Base-by-base conservation (phyloP, 768 basidiomycete species). In the Pleurotus djamor region DNA sequence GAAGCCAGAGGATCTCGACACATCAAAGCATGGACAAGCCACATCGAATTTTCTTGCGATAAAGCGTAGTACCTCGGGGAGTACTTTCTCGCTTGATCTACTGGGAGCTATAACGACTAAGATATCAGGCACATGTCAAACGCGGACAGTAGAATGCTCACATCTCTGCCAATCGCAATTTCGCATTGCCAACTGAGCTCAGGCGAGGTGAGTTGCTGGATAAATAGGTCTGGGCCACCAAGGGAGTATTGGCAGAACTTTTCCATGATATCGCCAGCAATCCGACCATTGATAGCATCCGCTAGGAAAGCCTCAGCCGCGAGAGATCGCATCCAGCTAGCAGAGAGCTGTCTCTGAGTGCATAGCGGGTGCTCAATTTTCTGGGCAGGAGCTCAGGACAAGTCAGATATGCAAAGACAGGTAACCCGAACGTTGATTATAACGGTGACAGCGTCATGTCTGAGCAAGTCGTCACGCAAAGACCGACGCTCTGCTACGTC, bases 1-100 rank as follows among this genome's bases (percentile, higher is more conserved):
- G 57, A 59, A 12, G 64, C 65, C 14, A 65, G 59, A 47, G 66
- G 66, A 17, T 54, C 59, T 4, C 61, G 60, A 41, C 64, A 49
- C 16, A 65, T 47, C n/a, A 68, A 61, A 4, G 66, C 66, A 14
- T 65, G 61, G 21, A 66, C 34, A 2, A 61, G 51, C 65, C 65
- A 69, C 10, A 60, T 60, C 13, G 68, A 66, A 44, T 62, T 67
- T 59, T 68, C 68, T 60, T 69, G 68, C 9, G 66, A 49, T 60
- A 71, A 67, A 16, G 67, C 69, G 56, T 69, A 74, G 57, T 65
- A 67, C 35, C 71, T 62, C 4, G 65, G 66, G 8, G 63, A 68
- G 57, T 68, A 67, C 50, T 52, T 50, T 4, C 54, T 48, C 4
- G 68, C 65, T 28, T 67, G 66, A n/a, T 56, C 37, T 59, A 59